Evolutionary conservation across 352 stramenopile genomes (phyloP).

Genomic region (Globisporangium spiculum): DNA sequence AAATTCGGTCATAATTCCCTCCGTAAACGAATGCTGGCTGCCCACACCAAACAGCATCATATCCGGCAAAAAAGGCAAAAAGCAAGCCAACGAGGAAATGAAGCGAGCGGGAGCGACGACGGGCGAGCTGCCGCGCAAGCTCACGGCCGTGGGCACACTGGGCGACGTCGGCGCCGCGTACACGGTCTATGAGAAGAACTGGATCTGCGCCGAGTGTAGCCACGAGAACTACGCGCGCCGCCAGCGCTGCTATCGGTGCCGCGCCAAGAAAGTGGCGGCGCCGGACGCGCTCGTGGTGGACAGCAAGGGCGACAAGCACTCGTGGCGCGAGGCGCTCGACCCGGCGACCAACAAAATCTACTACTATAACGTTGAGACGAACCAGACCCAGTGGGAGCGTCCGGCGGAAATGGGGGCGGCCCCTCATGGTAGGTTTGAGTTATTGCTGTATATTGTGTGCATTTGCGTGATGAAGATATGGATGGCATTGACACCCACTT

Average conservation of each 20-base stretch:
- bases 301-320: conserved; percentile 45
- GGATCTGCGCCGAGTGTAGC: conserved; percentile 79
- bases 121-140: conserved; percentile 42
- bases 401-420: conserved; percentile 89
- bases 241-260: conserved; percentile 79
- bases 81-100: conserved; percentile 6
- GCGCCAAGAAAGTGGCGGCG: conserved; percentile 62
- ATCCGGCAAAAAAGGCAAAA: not conserved
- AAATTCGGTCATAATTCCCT: not conserved
- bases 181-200: conserved; percentile 90
- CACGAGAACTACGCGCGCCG: conserved; percentile 85
- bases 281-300: conserved; percentile 58
- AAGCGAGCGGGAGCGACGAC: conserved; percentile 15
- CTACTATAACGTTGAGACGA: conserved; percentile 91
- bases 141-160: conserved; percentile 77
- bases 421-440: conserved; percentile 48
- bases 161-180: conserved; percentile 84
- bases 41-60: not conserved
- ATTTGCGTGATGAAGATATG: not conserved
- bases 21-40: not conserved
- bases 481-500: not conserved
- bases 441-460: not conserved
- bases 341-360: conserved; percentile 89
- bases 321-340: conserved; percentile 91
- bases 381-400: conserved; percentile 88